Base-by-base conservation (phyloP, 306 rosid genomes). In the Canavalia gladiata region DNA sequence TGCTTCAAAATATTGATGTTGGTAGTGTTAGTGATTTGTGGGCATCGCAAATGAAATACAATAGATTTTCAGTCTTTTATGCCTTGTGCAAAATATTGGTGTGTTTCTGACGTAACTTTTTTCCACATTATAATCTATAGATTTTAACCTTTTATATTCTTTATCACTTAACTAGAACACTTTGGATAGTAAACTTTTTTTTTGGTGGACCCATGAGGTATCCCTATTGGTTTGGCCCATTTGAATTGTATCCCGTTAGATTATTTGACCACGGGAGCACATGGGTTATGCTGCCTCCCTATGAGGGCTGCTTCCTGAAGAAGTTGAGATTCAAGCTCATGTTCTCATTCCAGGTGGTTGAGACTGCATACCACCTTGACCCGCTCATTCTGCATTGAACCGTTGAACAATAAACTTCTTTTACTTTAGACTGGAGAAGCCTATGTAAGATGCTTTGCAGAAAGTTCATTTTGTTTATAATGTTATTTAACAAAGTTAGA, bases 341-440 rank as follows among this genome's bases (percentile, higher is more conserved):
- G 46, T 67, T 78, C 7, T 78, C 46, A 12, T 43, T 31, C 47
- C 5, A 8, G 35, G 75, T 41, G 55, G 55, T 64, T 7, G 41
- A 64, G 3, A 25, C 29, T 64, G 30, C 43, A 41, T 65, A 54
- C 43, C 69, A 58, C 57, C 68, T 42, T 1, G 5, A 37, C 72
- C 47, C 43, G 39, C 45, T 77, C 74, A 41, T 10, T 30, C 30
- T 39, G n/a, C 49, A 34, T 63, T 63, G 68, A 63, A 63, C 68
- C 41, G n/a, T 67, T 79, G 5, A 39, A 66, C 62, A 7, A 57
- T 50, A 37, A 76, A 60, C 42, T 51, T 60, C 66, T 37, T 54
- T 34, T 30, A 51, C 35, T 51, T 63, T 52, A 55, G 57, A n/a
- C 45, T 28, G 65, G 65, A 80, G 74, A 80, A 46, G 34, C 69